These are phyloP conservation scores for Acacia melanoxylon DNA, from an alignment of 306 rosid genomes.

Conservation along the genomic window DNA sequence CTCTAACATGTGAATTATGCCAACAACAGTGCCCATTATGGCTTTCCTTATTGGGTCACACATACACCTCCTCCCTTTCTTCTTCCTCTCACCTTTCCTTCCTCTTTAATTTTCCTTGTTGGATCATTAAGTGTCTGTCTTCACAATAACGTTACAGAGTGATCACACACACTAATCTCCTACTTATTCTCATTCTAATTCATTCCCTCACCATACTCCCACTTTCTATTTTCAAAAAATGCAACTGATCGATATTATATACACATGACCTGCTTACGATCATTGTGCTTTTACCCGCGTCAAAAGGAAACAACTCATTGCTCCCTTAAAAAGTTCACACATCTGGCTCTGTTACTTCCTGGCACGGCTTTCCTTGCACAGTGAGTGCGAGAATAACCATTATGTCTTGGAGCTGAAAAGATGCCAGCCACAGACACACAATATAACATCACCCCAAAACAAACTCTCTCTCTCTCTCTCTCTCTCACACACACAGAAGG, in stretches of 20 bases:
- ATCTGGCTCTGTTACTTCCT: neutral
- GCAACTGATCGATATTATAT: neutral
- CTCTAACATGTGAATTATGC: neutral
- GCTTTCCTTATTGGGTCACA: constrained; percentile 45
- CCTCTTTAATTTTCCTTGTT: no score
- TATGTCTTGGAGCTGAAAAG: neutral
- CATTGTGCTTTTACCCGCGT: neutral
- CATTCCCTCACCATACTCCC: neutral
- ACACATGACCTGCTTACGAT: neutral
- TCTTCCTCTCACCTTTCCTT: constrained; percentile 23
- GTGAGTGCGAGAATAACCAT: neutral
- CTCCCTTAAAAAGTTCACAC: neutral
- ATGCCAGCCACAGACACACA: no score
- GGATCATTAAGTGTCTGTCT: no score
- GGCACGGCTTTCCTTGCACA: neutral
- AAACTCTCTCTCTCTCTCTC: no score
- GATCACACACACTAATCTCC: neutral
- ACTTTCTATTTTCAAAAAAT: neutral
- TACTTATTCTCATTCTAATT: neutral
- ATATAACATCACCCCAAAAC: neutral
- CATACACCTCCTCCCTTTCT: constrained; percentile 40
- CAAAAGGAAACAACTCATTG: neutral
- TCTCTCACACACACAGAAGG: neutral
- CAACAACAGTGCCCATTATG: constrained; percentile 15
- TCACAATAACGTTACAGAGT: no score